Conservation (phyloP, 2,329 filamentous ascomycete genomes). For the Neopestalotiopsis sp. region DNA sequence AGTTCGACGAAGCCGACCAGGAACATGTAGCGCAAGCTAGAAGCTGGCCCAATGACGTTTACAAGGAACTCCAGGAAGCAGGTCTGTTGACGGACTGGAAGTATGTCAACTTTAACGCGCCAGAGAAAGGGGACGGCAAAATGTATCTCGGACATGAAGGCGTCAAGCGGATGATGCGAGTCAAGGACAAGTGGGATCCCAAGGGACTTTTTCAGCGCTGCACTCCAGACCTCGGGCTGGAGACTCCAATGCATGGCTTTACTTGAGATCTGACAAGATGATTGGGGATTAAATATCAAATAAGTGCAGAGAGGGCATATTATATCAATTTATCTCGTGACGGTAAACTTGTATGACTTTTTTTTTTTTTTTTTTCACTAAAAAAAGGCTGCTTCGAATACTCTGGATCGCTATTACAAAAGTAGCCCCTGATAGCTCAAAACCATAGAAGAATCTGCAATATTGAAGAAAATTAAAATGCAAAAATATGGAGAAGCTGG, state of each 20-base stretch:
- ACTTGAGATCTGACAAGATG: too few species aligned
- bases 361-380: too few species aligned
- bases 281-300: too few species aligned
- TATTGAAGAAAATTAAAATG: not conserved
- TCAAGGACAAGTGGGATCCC: constrained; percentile 16
- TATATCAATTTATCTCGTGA: too few species aligned
- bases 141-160: constrained; percentile 17
- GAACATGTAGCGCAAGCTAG: not conserved
- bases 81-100: constrained; percentile 15
- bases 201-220: constrained; percentile 5
- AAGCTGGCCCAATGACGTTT: constrained; percentile 4
- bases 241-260: too few species aligned
- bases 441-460: too few species aligned
- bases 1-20: constrained; percentile 8
- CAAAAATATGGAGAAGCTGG: constrained; percentile 20
- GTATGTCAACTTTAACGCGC: constrained; percentile 16
- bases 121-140: constrained; percentile 15
- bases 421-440: too few species aligned
- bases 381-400: too few species aligned
- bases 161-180: constrained; percentile 4
- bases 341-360: too few species aligned
- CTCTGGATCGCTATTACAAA: too few species aligned
- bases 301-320: too few species aligned
- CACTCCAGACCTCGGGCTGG: constrained; percentile 13
- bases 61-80: constrained; percentile 5